These are phyloP conservation scores for Pythium brachiatum DNA, from an alignment of 352 stramenopile genomes.

Conservation along the genomic window DNA sequence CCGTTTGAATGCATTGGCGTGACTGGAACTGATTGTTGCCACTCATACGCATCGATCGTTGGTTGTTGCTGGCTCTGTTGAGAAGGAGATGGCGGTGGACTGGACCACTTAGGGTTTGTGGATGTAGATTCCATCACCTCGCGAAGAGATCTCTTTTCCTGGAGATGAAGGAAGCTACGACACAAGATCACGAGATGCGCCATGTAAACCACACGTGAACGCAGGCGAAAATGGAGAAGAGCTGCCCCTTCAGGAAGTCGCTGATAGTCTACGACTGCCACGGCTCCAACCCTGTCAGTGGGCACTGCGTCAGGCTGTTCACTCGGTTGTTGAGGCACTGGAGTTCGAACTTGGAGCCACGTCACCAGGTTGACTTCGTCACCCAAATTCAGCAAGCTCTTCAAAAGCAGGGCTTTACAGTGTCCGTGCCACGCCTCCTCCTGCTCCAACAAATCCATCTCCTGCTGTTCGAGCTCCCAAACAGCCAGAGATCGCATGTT, in stretches of 20 bases:
- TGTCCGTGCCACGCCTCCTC: conserved; percentile 47
- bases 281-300: neutral
- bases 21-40: neutral
- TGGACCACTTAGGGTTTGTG: conserved; percentile 10
- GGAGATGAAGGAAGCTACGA: conserved; percentile 43
- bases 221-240: conserved; percentile 32
- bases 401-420: conserved; percentile 41
- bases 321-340: neutral
- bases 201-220: conserved; percentile 35
- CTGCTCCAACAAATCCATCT: conserved; percentile 33
- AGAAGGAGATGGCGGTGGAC: neutral
- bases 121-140: conserved; percentile 38
- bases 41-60: neutral
- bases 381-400: conserved; percentile 27
- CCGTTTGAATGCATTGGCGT: neutral
- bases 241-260: conserved; percentile 28
- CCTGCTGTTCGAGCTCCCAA: conserved; percentile 32
- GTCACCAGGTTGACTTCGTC: conserved; percentile 20
- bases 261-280: conserved; percentile 25
- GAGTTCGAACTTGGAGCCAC: conserved; percentile 31
- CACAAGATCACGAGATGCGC: conserved; percentile 38
- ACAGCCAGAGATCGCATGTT: conserved; percentile 38
- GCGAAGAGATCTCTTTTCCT: conserved; percentile 33
- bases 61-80: neutral
- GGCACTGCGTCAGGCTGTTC: neutral